Conservation (phyloP, 352 stramenopile genomes). For the Salisapilia sapeloensis region DNA sequence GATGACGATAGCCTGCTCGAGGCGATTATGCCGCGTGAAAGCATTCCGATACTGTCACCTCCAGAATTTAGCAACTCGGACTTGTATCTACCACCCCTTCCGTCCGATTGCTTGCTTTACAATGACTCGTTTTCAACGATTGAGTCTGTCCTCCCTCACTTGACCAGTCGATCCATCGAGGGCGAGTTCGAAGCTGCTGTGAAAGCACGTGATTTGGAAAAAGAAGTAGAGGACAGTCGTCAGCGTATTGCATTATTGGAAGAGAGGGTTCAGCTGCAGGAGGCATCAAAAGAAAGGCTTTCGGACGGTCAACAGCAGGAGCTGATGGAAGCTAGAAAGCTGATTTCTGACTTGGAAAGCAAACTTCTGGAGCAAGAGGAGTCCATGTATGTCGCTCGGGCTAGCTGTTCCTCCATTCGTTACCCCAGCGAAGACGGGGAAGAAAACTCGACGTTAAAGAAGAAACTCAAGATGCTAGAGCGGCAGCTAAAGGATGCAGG, state of each 20-base stretch:
- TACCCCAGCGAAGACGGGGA: constrained; percentile 11
- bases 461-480: constrained; percentile 55
- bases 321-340: constrained; percentile 27
- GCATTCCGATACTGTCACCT: too few species aligned
- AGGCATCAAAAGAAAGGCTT: constrained; percentile 31
- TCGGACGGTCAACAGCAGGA: constrained; percentile 38
- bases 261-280: constrained; percentile 25
- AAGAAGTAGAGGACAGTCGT: constrained; percentile 47
- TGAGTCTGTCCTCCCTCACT: constrained; percentile 6
- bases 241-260: constrained; percentile 41
- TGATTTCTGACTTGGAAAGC: constrained; percentile 35
- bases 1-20: too few species aligned
- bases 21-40: too few species aligned
- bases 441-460: constrained; percentile 32
- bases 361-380: constrained; percentile 39
- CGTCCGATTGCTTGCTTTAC: too few species aligned
- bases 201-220: constrained; percentile 38
- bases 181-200: constrained; percentile 46
- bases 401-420: constrained; percentile 29
- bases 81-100: too few species aligned
- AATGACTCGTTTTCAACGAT: constrained; percentile 4
- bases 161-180: constrained; percentile 12
- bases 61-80: too few species aligned
- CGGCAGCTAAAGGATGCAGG: constrained; percentile 55
- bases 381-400: constrained; percentile 22